These are phyloP conservation scores for Colletotrichum limetticola DNA, from an alignment of 2,329 filamentous ascomycete species.

Conservation along the genomic window DNA sequence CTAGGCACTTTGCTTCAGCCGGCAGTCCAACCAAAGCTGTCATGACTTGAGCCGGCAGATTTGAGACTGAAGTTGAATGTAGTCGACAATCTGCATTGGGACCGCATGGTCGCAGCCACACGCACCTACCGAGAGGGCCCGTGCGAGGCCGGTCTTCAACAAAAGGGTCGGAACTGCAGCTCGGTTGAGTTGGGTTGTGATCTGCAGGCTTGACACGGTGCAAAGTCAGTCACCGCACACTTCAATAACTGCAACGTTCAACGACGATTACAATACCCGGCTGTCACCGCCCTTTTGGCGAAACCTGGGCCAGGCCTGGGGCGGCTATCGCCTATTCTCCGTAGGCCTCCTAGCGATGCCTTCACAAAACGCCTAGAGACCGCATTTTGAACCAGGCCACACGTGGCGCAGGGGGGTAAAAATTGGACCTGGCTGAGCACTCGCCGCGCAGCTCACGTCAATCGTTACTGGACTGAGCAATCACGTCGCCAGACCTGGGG, in stretches of 20 bases:
- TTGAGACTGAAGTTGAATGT: neutral
- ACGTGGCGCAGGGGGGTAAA: conserved; percentile 4
- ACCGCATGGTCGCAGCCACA: neutral
- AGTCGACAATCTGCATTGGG: neutral
- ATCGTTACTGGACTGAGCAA: conserved; percentile 16
- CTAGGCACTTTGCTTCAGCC: neutral
- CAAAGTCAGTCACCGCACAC: neutral
- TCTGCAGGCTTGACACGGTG: neutral
- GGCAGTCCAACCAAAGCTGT: neutral
- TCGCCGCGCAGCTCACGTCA: neutral
- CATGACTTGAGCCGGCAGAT: neutral
- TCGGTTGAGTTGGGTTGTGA: neutral
- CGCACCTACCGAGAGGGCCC: neutral
- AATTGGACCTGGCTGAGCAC: conserved; percentile 4
- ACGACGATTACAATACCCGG: neutral
- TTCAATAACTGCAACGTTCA: neutral
- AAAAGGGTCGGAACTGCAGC: neutral
- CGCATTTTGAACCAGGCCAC: neutral
- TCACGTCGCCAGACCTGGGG: conserved; percentile 1
- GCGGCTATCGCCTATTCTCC: neutral
- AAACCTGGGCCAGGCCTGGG: neutral
- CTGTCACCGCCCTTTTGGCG: neutral
- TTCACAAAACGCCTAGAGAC: neutral
- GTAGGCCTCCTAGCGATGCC: neutral
- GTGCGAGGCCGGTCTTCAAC: neutral